phyloP scores from a whole-genome alignment of 2,329 filamentous ascomycete genomes.

The Escovopsis sp. region DNA sequence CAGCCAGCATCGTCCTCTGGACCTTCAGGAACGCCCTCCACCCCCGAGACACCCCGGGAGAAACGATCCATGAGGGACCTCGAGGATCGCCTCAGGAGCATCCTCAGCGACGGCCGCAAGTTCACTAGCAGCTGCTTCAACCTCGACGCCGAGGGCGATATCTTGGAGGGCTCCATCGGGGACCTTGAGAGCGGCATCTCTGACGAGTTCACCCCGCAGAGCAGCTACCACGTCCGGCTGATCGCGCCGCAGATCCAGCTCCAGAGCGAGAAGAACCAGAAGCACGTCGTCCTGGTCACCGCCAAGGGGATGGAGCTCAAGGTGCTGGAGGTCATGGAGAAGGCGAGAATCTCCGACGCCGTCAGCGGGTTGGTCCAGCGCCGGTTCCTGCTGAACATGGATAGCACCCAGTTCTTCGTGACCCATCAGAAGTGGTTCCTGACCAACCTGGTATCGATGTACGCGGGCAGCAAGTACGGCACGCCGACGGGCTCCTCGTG shows the following conservation, averaged over 20 bases:
- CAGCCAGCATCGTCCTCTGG: conserved; percentile 16
- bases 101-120: conserved; percentile 70
- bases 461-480: conserved; percentile 87
- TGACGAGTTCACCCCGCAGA: conserved; percentile 77
- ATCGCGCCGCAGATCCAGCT: conserved; percentile 97
- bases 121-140: conserved; percentile 42
- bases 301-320: conserved; percentile 98
- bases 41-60: conserved; percentile 26
- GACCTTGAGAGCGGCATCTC: conserved; percentile 64
- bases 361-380: conserved; percentile 93
- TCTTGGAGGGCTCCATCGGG: conserved; percentile 33
- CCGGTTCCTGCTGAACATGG: conserved; percentile 87
- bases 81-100: conserved; percentile 72
- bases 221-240: conserved; percentile 84
- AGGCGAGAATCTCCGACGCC: conserved; percentile 76
- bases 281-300: conserved; percentile 90
- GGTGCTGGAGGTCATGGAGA: conserved; percentile 96
- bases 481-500: conserved; percentile 72
- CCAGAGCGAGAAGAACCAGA: conserved; percentile 95
- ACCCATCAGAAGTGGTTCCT: conserved; percentile 85
- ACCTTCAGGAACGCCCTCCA: conserved; percentile 14
- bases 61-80: conserved; percentile 51
- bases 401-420: conserved; percentile 96
- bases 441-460: conserved; percentile 75
- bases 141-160: conserved; percentile 17